Base-by-base conservation (phyloP, 1,139 yeast species). In the Petasospora rhodanensis region DNA sequence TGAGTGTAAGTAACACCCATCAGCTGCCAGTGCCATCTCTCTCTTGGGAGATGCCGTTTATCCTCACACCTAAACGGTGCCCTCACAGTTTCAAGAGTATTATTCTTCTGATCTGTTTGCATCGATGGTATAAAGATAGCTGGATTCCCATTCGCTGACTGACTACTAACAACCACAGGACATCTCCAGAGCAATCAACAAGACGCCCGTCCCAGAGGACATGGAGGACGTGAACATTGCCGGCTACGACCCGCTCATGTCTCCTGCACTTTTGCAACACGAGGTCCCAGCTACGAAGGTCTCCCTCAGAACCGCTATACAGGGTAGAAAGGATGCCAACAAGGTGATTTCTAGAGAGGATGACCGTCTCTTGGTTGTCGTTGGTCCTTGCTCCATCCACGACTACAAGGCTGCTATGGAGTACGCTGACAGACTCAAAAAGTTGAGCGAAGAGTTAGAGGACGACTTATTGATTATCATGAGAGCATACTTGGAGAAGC, bases 401-500 rank as follows among this genome's bases (percentile, higher is more conserved):
- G 97, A 91, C 61, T 76, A 93, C 40, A 76, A 69, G 24, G 83
- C 93, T 24, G 97, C 97, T 27, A 62, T 83, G 59, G 97, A 86
- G 30, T 91, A 91, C 62, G 95, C 94, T 39, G 61, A 60, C 23
- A 71, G 83, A 49, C 70, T 91, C 48, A 72, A 77, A 58, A 68
- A 68, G 43, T 64, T 82, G 43, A 68, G 87, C 28, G 79, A 74
- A 32, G 85, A 84, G 61, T 71, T 84, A 45, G 61, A 74, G 41
- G 75, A 70, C 37, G 97, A 91, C 47, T 68, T 91, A 45, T 80
- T 82, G 33, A 74, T 91, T 42, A 73, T 91, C 47, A 91, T 91
- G 97, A 79, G 97, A 65, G 97, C 97, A 12, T 91, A 91, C 72
- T 72, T 91, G 52, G 98, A 91, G 64, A 91, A 91, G 64, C 98